Base-by-base conservation (phyloP, 1,284 basidiomycete species). In the Singerocomus rubriflavus region DNA sequence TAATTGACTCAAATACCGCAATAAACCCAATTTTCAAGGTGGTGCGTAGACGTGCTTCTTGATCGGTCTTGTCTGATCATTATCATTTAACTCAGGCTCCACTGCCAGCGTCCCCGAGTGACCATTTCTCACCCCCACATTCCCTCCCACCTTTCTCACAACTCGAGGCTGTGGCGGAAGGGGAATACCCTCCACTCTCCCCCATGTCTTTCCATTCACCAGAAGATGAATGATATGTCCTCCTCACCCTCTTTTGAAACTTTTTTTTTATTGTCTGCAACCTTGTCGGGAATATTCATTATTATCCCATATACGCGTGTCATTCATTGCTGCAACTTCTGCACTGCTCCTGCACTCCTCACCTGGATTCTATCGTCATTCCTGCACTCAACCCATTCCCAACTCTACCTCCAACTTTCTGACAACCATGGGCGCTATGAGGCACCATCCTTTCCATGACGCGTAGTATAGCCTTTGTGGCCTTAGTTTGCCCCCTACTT, bases 1-100 rank as follows among this genome's bases (percentile, higher is more conserved):
- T 76, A 45, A 71, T 75, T 36, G 80, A 78, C 55, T 73, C 83
- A 26, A 83, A 84, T 65, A 80, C 83, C 46, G 78, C 77, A 34
- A 90, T 92, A 64, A 93, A 94, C 69, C 90, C 91, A 34, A 93
- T 93, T 71, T 94, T 93, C 77, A 85, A 89, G 79, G 90, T 93
- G 70, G 91, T 92, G 71, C 79, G 90, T 76, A 67, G 57, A 58
- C 66, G 53, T 71, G 55, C 64, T 16, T 27, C 63, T 64, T 57
- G 55, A 54, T 63, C 60, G 38, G 57, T 58, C 55, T 63, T 33
- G 57, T 60, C 46, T 59, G 43, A 61, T 50, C 37, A 47, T 44
- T 42, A 45, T 35, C 52, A 46, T 54, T 60, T 53, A 54, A 56
- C 65, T 57, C 66, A 84, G 81, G 76, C 79, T 53, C 78, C 81